Conservation (phyloP, 148 eudicot genomes). For the Rhododendron henanense region DNA sequence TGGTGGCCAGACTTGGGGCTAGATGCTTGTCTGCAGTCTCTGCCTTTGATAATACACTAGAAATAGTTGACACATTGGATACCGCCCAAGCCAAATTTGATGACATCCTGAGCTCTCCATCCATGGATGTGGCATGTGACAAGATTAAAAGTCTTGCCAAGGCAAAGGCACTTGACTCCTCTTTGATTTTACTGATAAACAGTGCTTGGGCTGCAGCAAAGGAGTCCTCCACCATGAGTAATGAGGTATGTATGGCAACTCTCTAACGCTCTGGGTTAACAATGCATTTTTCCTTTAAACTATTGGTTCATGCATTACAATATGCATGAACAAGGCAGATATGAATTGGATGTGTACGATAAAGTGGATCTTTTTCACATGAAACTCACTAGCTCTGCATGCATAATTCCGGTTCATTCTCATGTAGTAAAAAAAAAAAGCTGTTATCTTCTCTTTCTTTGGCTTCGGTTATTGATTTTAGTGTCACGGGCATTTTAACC, state of each 20-base stretch:
- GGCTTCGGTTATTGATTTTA: background rate
- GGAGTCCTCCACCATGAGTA: slow-evolving; percentile 83
- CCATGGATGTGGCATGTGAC: slow-evolving; percentile 86
- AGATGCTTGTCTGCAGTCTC: slow-evolving; percentile 95
- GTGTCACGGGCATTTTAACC: background rate
- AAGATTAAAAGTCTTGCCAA: slow-evolving; percentile 88
- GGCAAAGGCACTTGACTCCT: slow-evolving; percentile 90
- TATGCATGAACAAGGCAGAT: background rate
- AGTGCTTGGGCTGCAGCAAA: slow-evolving; percentile 95
- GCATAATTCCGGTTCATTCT: background rate
- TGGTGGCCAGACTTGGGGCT: slow-evolving; percentile 78
- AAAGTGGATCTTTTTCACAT: background rate
- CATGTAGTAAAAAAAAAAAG: background rate
- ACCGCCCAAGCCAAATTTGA: slow-evolving; percentile 84
- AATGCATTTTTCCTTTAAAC: background rate
- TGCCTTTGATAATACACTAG: slow-evolving; percentile 86
- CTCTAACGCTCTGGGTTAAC: background rate
- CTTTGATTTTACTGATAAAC: slow-evolving; percentile 79
- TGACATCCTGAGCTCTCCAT: slow-evolving; percentile 78
- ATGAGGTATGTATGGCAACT: slow-evolving; percentile 54
- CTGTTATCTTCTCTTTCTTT: background rate
- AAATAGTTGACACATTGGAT: slow-evolving; percentile 74
- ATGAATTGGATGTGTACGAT: background rate
- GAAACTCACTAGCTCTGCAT: background rate
- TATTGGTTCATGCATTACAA: background rate